Base-by-base conservation (phyloP, 768 basidiomycete species). In the Phlegmacium glaucopus region DNA sequence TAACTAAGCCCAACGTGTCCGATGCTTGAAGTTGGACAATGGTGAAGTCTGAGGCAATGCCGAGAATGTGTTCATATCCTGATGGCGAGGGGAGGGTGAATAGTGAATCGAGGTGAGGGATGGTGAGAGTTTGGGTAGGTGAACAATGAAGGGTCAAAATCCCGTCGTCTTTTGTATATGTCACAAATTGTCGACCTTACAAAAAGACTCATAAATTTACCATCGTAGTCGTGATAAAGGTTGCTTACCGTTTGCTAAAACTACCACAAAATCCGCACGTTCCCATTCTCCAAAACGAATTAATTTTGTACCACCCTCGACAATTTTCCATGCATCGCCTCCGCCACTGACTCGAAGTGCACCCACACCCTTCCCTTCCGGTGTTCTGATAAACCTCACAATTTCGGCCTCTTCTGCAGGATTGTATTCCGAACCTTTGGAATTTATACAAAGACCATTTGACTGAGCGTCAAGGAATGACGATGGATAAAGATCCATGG, bases 281-380 rank as follows among this genome's bases (percentile, higher is more conserved):
- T 64, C 61, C 81, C 85, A 90, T 37, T 59, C 65, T n/a, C 65
- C 70, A 9, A 72, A 70, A 45, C 76, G 72, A 12, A 69, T 60
- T 34, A 89, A 60, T 49, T 72, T 72, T 26, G 70, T 66, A 9
- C 78, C 80, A 40, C 68, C 63, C 37, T 75, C 72, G 7, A 64
- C 62, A 47, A 81, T 69, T 54, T 68, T 72, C 85, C 85, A 90
- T 1, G 76, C 71, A 57, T 90, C 86, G 6, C 83, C 84, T 8
- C 70, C 68, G 4, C 80, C 79, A 35, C 72, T 67, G 27, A 63
- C 64, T 37, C 87, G 79, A 27, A 86, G 67, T 11, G 85, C 78
- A 10, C 79, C 87, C 29, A 93, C 75, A 6, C 87, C 90, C 44
- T 73, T 75, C 1, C 90, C 90, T 49, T 90, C 85, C 1, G 88